Conservation (phyloP, 2,329 filamentous ascomycete species). For the Tympanopsis confertula region DNA sequence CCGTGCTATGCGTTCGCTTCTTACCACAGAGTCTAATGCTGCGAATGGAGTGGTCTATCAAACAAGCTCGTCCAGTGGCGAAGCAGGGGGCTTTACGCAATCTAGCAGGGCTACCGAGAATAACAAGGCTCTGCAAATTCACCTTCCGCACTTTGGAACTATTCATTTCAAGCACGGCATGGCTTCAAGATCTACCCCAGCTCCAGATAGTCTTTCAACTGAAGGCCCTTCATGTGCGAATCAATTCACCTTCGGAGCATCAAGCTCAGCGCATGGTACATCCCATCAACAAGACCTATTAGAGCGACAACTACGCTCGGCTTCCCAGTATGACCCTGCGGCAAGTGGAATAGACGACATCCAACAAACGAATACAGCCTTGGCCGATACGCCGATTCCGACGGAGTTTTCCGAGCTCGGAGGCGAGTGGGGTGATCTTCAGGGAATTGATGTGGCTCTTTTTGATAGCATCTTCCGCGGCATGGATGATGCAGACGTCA, state of each 20-base stretch:
- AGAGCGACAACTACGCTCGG: too few species aligned
- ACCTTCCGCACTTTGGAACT: slow-evolving; percentile 28
- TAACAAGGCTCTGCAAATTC: slow-evolving; percentile 16
- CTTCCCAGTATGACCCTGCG: too few species aligned
- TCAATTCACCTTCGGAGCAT: not conserved
- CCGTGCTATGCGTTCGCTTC: slow-evolving; percentile 18
- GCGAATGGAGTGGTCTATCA: slow-evolving; percentile 14
- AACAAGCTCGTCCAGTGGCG: slow-evolving; percentile 7
- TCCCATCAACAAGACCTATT: too few species aligned
- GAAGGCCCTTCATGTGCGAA: not conserved
- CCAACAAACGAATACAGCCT: not conserved
- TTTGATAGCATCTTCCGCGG: slow-evolving; percentile 14
- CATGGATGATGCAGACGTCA: too few species aligned
- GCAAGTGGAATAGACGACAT: not conserved
- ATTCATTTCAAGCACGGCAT: slow-evolving; percentile 18
- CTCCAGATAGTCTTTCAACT: not conserved
- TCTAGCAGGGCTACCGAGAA: slow-evolving; percentile 8
- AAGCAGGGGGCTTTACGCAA: slow-evolving; percentile 11
- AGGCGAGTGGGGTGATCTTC: slow-evolving; percentile 10
- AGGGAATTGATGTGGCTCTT: slow-evolving; percentile 17
- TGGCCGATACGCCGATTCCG: slow-evolving; percentile 5
- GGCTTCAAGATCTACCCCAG: slow-evolving; percentile 1
- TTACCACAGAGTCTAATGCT: slow-evolving; percentile 21
- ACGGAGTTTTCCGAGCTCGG: too few species aligned
- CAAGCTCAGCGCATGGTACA: too few species aligned